Evolutionary conservation across 176 grass and related monocot genomes (phyloP), one percentile per base, ranked within the genome.

Genomic region (Ensete glaucum): DNA sequence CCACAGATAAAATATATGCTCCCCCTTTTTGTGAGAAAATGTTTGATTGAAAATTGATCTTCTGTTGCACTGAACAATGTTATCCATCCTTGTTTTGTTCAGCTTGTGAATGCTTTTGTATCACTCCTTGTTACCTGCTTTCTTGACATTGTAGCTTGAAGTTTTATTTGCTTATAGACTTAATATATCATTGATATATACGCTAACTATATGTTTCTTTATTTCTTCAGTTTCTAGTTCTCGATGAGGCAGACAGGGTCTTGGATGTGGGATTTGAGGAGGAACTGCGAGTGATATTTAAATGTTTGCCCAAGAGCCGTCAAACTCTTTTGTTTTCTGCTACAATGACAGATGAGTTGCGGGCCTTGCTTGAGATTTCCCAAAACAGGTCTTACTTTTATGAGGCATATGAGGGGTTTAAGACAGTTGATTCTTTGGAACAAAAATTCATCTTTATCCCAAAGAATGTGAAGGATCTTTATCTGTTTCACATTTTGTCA

Each of bases 251-350:
- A 11, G 94, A 98, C 79, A 89, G 94, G 80, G 82, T 98, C 71
- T 77, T 98, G 69, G 90, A 93, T 87, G 78, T 84, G 11, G 88
- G 90, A 82, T 98, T 98, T 34, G 90, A 91, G 82, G 90, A 92
- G 57, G 94, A 98, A n/a, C 88, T 98, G 17, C 67, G 78, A 73
- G 84, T 85, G 27, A 93, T 98, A 85, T 90, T 98, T 88, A 72
- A 78, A 66, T 84, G 75, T 74, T 82, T 98, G 52, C 94, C 94
- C 14, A 93, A 91, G 73, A 89, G 79, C 20, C 77, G 90, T 14
- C 90, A 98, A 73, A 98, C 94, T 0, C 87, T 98, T 83, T 72
- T 98, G 68, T 98, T 98, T 81, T 98, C 94, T 50, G 94, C 94
- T 75, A 98, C 94, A 48, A 98, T 98, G 86, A 93, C 94, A 57